Evolutionary conservation across 192 early-diverging fungal genomes (phyloP).

Genomic region (Rhizophagus sp.): DNA sequence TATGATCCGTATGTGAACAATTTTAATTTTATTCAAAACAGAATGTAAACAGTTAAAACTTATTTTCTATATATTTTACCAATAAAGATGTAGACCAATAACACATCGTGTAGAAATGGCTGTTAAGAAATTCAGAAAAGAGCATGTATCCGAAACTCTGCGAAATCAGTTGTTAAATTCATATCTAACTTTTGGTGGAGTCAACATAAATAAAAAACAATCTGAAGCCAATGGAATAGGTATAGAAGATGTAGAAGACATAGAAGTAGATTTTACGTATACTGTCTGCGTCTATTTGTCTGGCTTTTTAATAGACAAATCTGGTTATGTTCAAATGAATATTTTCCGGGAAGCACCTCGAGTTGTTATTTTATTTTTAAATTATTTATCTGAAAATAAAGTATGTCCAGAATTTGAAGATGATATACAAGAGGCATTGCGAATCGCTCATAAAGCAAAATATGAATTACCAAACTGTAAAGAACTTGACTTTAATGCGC

Average conservation of each 20-base stretch:
- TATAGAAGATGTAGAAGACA: slow-evolving; percentile 40
- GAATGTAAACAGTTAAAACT: not conserved
- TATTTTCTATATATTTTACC: no score
- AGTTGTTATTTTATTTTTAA: slow-evolving; percentile 48
- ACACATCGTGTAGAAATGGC: slow-evolving; percentile 54
- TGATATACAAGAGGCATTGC: slow-evolving; percentile 49
- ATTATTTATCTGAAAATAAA: slow-evolving; percentile 48
- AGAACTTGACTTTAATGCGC: slow-evolving; percentile 34
- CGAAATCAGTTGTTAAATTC: slow-evolving; percentile 46
- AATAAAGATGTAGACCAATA: slow-evolving; percentile 42
- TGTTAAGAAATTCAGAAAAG: slow-evolving; percentile 52
- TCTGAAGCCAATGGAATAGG: slow-evolving; percentile 40
- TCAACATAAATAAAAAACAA: slow-evolving; percentile 48
- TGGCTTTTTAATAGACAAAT: slow-evolving; percentile 46
- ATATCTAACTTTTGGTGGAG: slow-evolving; percentile 57
- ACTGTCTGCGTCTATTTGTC: slow-evolving; percentile 53
- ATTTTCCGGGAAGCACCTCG: slow-evolving; percentile 46
- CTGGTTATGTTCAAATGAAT: slow-evolving; percentile 47
- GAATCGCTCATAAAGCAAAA: slow-evolving; percentile 43
- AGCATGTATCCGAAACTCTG: slow-evolving; percentile 44
- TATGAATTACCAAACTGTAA: slow-evolving; percentile 53
- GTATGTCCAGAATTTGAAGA: slow-evolving; percentile 53
- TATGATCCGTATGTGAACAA: no score
- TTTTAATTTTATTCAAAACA: no score
- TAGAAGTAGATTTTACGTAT: slow-evolving; percentile 44